phyloP scores from a whole-genome alignment of 2,329 filamentous ascomycete genomes.

The Keithomyces neogunnii region DNA sequence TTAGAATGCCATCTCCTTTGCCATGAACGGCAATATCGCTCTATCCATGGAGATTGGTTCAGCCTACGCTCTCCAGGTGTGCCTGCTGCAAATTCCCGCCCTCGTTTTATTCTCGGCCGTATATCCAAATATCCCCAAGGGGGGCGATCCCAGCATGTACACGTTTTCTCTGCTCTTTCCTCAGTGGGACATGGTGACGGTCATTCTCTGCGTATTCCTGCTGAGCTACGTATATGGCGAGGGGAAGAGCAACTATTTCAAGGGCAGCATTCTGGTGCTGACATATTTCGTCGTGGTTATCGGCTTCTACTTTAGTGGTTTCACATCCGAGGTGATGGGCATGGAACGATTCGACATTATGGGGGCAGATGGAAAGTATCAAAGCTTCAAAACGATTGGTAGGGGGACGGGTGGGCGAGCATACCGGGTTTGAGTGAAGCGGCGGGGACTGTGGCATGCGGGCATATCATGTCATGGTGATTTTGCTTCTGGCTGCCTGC shows the following conservation, averaged over 20 bases:
- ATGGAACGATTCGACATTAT: slow-evolving; percentile 45
- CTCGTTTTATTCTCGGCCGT: slow-evolving; percentile 85
- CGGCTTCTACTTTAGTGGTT: slow-evolving; percentile 80
- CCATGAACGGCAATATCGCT: slow-evolving; percentile 99
- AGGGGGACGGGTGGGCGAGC: slow-evolving; percentile 27
- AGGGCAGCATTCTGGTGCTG: slow-evolving; percentile 87
- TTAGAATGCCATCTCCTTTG: slow-evolving; percentile 95
- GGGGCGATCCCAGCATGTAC: slow-evolving; percentile 40
- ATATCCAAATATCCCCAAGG: slow-evolving; percentile 39
- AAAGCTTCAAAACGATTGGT: slow-evolving; percentile 46
- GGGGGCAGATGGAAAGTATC: slow-evolving; percentile 39
- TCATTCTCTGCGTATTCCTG: slow-evolving; percentile 91
- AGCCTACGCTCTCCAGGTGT: slow-evolving; percentile 93
- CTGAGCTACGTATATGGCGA: slow-evolving; percentile 97
- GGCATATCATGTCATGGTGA: not conserved
- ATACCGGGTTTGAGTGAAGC: slow-evolving; percentile 10
- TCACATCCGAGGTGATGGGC: slow-evolving; percentile 34
- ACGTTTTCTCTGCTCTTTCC: slow-evolving; percentile 89
- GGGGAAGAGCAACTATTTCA: slow-evolving; percentile 99
- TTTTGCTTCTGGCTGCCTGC: not conserved
- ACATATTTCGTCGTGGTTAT: slow-evolving; percentile 88
- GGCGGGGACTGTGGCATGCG: not conserved
- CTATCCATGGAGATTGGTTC: slow-evolving; percentile 98
- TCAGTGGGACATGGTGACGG: slow-evolving; percentile 98
- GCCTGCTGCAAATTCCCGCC: slow-evolving; percentile 86